Conservation (phyloP, 805 yeast species). For the Lipomyces starkeyi region DNA sequence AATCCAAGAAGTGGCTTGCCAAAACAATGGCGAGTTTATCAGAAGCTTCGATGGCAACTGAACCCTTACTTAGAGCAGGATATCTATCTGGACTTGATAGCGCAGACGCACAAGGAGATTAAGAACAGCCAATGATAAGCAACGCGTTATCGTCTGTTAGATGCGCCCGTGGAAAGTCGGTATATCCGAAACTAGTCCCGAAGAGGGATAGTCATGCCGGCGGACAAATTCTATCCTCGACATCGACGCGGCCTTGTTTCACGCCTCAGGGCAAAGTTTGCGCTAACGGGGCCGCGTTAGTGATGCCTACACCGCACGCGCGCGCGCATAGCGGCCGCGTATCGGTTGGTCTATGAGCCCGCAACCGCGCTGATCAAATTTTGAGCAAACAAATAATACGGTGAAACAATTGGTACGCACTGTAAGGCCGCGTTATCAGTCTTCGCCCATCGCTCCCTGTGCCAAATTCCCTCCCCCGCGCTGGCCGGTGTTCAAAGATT, state of each 20-base stretch:
- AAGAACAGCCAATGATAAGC: constrained; percentile 14
- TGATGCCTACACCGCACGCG: too few species aligned
- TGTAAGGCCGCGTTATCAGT: constrained; percentile 19
- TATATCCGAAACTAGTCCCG: constrained; percentile 15
- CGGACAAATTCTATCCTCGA: neutral
- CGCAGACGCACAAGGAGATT: neutral
- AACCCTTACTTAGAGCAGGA: too few species aligned
- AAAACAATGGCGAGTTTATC: too few species aligned
- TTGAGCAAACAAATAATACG: too few species aligned
- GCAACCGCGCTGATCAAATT: too few species aligned
- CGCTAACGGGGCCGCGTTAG: neutral
- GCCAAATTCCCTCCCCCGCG: neutral
- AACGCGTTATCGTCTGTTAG: constrained; percentile 14
- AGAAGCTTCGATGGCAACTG: too few species aligned
- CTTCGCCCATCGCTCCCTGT: constrained; percentile 3
- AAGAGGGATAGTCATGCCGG: constrained; percentile 1
- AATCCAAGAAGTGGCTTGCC: too few species aligned
- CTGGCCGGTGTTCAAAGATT: neutral
- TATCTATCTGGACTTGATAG: neutral
- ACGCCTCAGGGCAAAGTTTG: neutral
- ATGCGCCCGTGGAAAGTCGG: neutral
- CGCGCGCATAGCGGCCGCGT: too few species aligned
- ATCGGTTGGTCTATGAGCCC: too few species aligned
- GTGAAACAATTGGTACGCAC: neutral
- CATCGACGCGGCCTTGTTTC: neutral